phyloP scores from a whole-genome alignment of 805 yeast species.

The Grigorovia yakushimaensis region DNA sequence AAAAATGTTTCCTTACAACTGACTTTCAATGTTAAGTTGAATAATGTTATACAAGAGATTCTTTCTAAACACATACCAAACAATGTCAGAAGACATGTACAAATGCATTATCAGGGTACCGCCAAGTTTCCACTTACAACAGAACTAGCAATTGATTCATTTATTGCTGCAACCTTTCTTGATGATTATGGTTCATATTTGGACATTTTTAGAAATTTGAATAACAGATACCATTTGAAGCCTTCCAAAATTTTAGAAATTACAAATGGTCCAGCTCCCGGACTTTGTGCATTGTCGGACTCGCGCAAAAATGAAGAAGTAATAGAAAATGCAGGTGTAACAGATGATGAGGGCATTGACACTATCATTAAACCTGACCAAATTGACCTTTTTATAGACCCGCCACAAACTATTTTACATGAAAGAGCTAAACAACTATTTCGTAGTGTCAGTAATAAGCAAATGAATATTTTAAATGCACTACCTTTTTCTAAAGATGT shows the following conservation, averaged over 20 bases:
- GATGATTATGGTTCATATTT: slow-evolving; percentile 68
- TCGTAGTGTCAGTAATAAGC: slow-evolving; percentile 27
- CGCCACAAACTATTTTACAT: background rate
- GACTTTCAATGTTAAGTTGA: slow-evolving; percentile 44
- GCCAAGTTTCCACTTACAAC: slow-evolving; percentile 45
- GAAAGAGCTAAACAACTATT: background rate
- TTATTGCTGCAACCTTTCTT: slow-evolving; percentile 67
- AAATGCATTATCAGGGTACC: slow-evolving; percentile 41
- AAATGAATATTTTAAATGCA: background rate
- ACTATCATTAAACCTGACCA: slow-evolving; percentile 53
- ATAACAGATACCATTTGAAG: slow-evolving; percentile 28
- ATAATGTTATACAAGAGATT: slow-evolving; percentile 56
- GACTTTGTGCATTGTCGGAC: slow-evolving; percentile 53
- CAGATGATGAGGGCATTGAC: too few relatives aligned
- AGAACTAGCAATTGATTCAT: slow-evolving; percentile 59
- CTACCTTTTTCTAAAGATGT: slow-evolving; percentile 17
- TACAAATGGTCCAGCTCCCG: slow-evolving; percentile 88
- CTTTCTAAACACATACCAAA: slow-evolving; percentile 52
- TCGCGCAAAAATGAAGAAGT: background rate
- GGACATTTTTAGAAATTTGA: slow-evolving; percentile 51
- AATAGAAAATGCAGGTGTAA: too few relatives aligned
- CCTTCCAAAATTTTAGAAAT: slow-evolving; percentile 68
- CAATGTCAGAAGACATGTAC: slow-evolving; percentile 51
- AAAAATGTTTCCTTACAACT: slow-evolving; percentile 41
- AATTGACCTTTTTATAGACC: slow-evolving; percentile 24